A percentile compares a stretch with the other conserved stretches of the same genome.
phyloP scores from a whole-genome alignment of 1,284 basidiomycete genomes.

The Trichosporon sp. region DNA sequence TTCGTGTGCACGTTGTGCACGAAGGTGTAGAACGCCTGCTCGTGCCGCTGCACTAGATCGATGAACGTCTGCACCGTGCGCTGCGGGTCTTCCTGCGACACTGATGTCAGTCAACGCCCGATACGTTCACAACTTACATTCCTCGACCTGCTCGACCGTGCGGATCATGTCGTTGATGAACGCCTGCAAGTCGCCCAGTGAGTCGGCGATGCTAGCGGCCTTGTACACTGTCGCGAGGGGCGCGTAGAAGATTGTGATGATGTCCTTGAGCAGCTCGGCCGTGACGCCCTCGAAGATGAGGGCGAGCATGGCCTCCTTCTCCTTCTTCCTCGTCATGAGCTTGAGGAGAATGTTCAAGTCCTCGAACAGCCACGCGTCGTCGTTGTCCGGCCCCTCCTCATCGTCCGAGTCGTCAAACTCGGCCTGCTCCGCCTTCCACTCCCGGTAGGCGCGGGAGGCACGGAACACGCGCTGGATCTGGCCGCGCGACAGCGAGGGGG shows the following conservation, averaged over 20 bases:
- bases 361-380: constrained; percentile 93
- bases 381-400: constrained; percentile 86
- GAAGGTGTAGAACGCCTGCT: constrained; percentile 93
- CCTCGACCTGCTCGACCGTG: constrained; percentile 90
- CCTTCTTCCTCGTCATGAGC: constrained; percentile 75
- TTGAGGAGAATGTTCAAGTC: constrained; percentile 78
- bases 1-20: constrained; percentile 99
- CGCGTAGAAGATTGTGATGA: constrained; percentile 98
- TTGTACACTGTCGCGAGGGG: constrained; percentile 98
- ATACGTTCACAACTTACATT: constrained; percentile 64
- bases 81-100: constrained; percentile 79
- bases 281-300: constrained; percentile 97
- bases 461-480: constrained; percentile 77
- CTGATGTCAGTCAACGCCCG: constrained; percentile 56
- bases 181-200: constrained; percentile 84
- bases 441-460: constrained; percentile 73
- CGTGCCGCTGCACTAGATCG: constrained; percentile 88
- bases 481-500: constrained; percentile 70
- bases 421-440: constrained; percentile 68
- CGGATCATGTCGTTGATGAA: constrained; percentile 95
- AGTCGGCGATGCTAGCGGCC: constrained; percentile 95
- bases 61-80: constrained; percentile 91
- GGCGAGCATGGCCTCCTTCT: constrained; percentile 89
- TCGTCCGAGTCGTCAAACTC: constrained; percentile 79
- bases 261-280: constrained; percentile 93